Base-by-base conservation (phyloP, 208 protist species). In the Naegleria lovaniensis region DNA sequence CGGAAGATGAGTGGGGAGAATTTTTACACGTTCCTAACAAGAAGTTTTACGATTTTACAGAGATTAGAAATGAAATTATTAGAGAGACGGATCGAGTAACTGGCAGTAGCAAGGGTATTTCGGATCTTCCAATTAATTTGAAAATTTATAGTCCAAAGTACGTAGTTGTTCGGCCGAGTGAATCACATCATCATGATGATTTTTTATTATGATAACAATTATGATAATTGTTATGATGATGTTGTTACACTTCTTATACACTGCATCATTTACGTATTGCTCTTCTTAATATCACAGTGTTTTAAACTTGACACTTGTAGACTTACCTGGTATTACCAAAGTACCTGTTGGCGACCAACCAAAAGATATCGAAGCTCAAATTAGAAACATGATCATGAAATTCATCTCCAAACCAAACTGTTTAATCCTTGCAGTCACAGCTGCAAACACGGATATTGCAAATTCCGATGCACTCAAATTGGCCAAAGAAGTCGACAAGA, bases 291-390 rank as follows among this genome's bases (percentile, higher is more conserved):
- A 58, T 58, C 3, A 84, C 38, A 43, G 95, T 43, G 98, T 99
- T 67, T 94, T 99, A 40, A 99, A 99, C 93, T 95, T 99, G 0
- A 99, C 99, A 33, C 95, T 99, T 11, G 98, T 99, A 11, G 99
- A 99, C 96, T 94, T 99, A 39, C 99, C 99, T 29, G 99, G 99
- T 90, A 94, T 99, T 16, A 99, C 99, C 13, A 99, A 99, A 95
- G 98, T 99, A 76, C 95, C 99, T 25, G 96, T 99, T 40, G 98
- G 97, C 13, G 98, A 99, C 91, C 99, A 99, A 95, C 97, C 98
- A 13, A 95, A 96, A 89, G 97, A 99, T 92, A 99, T 99, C 92
- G 98, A 99, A 89, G 91, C 96, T 55, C 95, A 98, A 86, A 99
- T 99, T 89, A 96, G 97, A 90, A 94, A 97, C 22, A 99, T 99